Base-by-base conservation (phyloP, 208 protist species). In the Trypanosoma vivax region DNA sequence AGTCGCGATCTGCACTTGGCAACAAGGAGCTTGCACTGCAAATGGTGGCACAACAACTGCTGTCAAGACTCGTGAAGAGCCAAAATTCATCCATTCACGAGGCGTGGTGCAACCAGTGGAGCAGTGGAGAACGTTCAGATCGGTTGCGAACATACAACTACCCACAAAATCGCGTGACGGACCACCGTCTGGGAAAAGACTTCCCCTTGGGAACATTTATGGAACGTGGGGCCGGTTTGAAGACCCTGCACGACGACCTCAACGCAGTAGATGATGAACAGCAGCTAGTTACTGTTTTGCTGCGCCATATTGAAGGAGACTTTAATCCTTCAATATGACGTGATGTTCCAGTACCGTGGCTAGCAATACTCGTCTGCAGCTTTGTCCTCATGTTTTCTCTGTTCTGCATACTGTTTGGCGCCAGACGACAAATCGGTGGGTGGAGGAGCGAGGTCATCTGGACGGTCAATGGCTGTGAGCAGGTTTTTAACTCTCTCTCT, bases 131-230 rank as follows among this genome's bases (percentile, higher is more conserved):
- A 66, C 79, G 88, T 16, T 89, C 82, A 0, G 88, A 95, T 49
- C 90, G 88, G 58, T 92, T 95, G 82, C 56, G 88, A 37, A 92
- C 88, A 19, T 95, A 92, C 76, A 95, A 95, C 49, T 90, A 78
- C 51, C 88, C 82, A 9, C 88, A 95, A 45, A 95, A 95, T 55
- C 79, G 83, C 13, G 73, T 92, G 16, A 92, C 85, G 3, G 88
- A 95, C 45, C 88, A 95, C 45, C 84, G 88, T 24, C 55, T 94
- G 24, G 87, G 87, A 2, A 88, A 84, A 45, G 87, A 94, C 46
- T 94, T 78, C 50, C 63, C 79, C 5, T 64, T 94, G 37, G 53
- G 57, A 24, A 69, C 66, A 1, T 94, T 94, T 52, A 88, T 94
- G 77, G 80, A 91, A 3, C 58, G 63, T 42, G 83, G 79, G 4